A percentile compares a stretch with the other conserved stretches of the same genome.
phyloP scores from a whole-genome alignment of 305 asterid genomes.

The Rubia occidens region DNA sequence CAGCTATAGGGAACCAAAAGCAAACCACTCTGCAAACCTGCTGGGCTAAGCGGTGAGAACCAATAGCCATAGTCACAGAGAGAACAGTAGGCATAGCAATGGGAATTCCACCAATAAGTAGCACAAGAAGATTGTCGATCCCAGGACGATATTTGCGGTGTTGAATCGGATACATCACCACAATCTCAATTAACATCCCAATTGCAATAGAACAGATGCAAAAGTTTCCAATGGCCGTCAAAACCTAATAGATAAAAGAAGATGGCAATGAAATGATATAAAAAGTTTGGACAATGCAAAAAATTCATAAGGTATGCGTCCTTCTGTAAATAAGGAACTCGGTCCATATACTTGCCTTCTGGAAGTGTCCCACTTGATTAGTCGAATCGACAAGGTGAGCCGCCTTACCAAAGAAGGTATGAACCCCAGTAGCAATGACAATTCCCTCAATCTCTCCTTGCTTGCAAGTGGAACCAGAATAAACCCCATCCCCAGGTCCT shows the following conservation, averaged over 20 bases:
- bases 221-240: constrained; percentile 96
- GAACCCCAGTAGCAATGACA: constrained; percentile 97
- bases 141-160: constrained; percentile 86
- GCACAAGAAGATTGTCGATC: constrained; percentile 95
- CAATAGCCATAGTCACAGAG: constrained; percentile 98
- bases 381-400: constrained; percentile 97
- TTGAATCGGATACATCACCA: constrained; percentile 97
- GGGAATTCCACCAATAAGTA: constrained; percentile 96
- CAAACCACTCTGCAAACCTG: constrained; percentile 55
- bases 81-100: constrained; percentile 99
- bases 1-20: constrained; percentile 14
- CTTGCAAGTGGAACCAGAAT: constrained; percentile 99
- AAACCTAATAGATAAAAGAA: constrained; percentile 46
- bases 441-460: constrained; percentile 96
- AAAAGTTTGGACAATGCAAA: neutral
- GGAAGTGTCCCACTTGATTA: constrained; percentile 97
- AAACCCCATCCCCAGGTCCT: constrained; percentile 98
- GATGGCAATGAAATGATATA: constrained; percentile 4
- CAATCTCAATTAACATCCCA: constrained; percentile 85
- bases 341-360: constrained; percentile 47
- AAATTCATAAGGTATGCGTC: constrained; percentile 5
- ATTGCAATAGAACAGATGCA: constrained; percentile 97
- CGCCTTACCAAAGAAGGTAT: constrained; percentile 97
- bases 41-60: constrained; percentile 95
- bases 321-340: neutral